Percentiles rank a stretch among this genome's conserved stretches.
These are phyloP conservation scores for Dissophora globulifera DNA, from an alignment of 192 early-diverging fungal species.

Conservation along the genomic window DNA sequence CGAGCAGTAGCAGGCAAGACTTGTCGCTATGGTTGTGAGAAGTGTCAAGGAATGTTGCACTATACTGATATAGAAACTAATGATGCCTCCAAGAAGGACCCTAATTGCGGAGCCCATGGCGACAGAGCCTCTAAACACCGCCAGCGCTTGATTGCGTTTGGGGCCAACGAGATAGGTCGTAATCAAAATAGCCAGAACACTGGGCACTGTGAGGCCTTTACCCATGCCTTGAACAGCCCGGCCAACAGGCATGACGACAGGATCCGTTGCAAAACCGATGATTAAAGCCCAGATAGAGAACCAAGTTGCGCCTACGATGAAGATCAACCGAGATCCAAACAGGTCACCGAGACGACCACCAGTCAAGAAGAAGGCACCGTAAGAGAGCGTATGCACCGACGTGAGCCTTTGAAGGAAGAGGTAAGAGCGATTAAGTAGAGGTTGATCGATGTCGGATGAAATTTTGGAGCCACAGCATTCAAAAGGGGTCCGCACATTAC, in stretches of 20 bases:
- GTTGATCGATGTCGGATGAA: not conserved
- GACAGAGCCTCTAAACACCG: constrained; percentile 38
- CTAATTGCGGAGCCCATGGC: constrained; percentile 37
- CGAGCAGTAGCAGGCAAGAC: no score
- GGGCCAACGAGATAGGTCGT: constrained; percentile 42
- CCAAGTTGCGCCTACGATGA: constrained; percentile 36
- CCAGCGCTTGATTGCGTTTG: constrained; percentile 32
- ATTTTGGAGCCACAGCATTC: not conserved
- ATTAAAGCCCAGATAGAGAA: constrained; percentile 45
- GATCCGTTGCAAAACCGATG: constrained; percentile 32
- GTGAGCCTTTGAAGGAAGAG: constrained; percentile 11
- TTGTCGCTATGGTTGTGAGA: no score
- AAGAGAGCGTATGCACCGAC: constrained; percentile 44
- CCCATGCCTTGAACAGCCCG: constrained; percentile 51
- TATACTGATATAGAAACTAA: constrained; percentile 19
- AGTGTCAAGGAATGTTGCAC: no score
- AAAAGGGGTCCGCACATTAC: not conserved
- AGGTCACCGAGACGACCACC: constrained; percentile 52
- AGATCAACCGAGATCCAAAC: constrained; percentile 46
- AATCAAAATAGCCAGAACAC: constrained; percentile 46
- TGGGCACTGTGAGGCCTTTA: constrained; percentile 50
- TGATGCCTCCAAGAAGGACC: constrained; percentile 41
- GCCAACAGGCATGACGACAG: constrained; percentile 37
- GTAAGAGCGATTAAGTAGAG: not conserved
- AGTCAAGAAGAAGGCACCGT: constrained; percentile 45